Percentiles rank a stretch among this genome's conserved stretches.
Evolutionary conservation across 768 basidiomycete species (phyloP).

Genomic region (Candolleomyces eurysporus): DNA sequence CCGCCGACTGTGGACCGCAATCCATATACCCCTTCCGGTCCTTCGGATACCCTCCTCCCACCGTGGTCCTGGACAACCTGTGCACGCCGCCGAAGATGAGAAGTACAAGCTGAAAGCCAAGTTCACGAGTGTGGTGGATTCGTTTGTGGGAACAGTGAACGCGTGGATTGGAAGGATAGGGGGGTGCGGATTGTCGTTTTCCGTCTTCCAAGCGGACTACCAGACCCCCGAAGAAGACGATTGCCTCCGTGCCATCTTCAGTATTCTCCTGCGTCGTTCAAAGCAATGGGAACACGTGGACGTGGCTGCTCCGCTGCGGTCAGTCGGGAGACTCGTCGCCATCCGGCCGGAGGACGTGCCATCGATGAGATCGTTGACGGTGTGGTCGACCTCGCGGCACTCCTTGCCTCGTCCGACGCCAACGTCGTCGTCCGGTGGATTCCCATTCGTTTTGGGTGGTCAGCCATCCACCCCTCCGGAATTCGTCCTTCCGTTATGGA

Average conservation of each 20-base stretch:
- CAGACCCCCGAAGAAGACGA: slow-evolving; percentile 3
- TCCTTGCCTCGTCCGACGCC: neutral
- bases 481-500: neutral
- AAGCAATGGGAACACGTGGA: slow-evolving; percentile 11
- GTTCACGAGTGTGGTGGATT: neutral
- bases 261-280: slow-evolving; percentile 3
- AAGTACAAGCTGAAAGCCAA: slow-evolving; percentile 1
- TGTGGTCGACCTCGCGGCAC: slow-evolving; percentile 10
- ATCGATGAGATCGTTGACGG: neutral
- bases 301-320: slow-evolving; percentile 9
- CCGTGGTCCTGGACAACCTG: neutral
- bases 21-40: slow-evolving; percentile 17
- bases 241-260: slow-evolving; percentile 7
- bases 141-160: slow-evolving; percentile 5
- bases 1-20: slow-evolving; percentile 15
- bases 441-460: neutral
- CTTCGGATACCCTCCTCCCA: slow-evolving; percentile 3
- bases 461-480: neutral
- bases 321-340: neutral
- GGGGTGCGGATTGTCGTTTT: slow-evolving; percentile 12
- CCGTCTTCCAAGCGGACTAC: slow-evolving; percentile 6
- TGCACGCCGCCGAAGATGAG: neutral
- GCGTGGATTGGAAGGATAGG: slow-evolving; percentile 12
- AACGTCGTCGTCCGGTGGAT: neutral
- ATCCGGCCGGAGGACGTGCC: neutral